These are phyloP conservation scores for Kurtzmaniella quercitrusa DNA, from an alignment of 1,139 yeast genomes.

Conservation along the genomic window DNA sequence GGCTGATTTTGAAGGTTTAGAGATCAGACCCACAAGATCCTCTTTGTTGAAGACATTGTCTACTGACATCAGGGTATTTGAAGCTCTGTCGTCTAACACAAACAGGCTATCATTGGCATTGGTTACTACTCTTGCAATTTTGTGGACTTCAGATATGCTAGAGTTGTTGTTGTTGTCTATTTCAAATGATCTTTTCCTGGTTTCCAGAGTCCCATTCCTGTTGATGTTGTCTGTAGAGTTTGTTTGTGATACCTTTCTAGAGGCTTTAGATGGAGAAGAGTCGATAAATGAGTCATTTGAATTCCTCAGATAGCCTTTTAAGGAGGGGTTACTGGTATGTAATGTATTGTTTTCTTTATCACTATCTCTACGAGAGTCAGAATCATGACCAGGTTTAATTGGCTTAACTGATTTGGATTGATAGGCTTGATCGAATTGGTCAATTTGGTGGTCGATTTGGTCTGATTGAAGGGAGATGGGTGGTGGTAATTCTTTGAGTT, in stretches of 20 bases:
- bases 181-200: background rate
- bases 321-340: background rate
- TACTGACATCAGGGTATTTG: constrained; percentile 15
- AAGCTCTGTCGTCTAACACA: constrained; percentile 3
- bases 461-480: background rate
- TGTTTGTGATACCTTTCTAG: constrained; percentile 2
- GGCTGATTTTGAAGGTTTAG: constrained; percentile 15
- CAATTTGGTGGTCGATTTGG: too few species aligned
- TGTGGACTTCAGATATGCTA: constrained; percentile 4
- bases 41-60: constrained; percentile 23
- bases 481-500: background rate
- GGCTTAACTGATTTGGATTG: too few species aligned
- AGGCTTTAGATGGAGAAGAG: constrained; percentile 11
- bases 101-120: constrained; percentile 14
- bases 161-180: background rate
- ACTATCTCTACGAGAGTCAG: background rate
- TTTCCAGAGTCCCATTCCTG: background rate
- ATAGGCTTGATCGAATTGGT: too few species aligned
- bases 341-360: background rate
- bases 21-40: constrained; percentile 21
- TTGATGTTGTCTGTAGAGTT: background rate
- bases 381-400: background rate
- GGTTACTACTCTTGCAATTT: constrained; percentile 21
- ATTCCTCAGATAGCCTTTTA: constrained; percentile 4
- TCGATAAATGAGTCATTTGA: constrained; percentile 8